These are phyloP conservation scores for Fusarium sp. DNA, from an alignment of 2,329 filamentous ascomycete genomes.

Conservation along the genomic window DNA sequence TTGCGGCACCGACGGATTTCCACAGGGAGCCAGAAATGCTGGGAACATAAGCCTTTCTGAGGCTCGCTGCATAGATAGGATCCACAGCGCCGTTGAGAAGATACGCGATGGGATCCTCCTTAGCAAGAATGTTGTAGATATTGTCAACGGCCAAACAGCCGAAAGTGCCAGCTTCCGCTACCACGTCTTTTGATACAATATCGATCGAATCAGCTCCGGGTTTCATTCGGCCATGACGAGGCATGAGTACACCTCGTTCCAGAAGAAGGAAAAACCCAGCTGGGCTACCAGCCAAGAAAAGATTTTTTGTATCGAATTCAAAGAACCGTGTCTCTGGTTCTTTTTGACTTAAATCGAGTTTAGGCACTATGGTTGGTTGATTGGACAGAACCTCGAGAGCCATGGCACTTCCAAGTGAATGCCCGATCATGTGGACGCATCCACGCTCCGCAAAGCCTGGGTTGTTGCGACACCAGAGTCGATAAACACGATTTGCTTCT, in stretches of 20 bases:
- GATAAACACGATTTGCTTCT: slow-evolving; percentile 96
- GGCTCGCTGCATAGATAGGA: slow-evolving; percentile 78
- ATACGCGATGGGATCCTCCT: slow-evolving; percentile 85
- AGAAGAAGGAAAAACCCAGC: slow-evolving; percentile 93
- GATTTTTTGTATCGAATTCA: slow-evolving; percentile 90
- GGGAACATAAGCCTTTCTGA: slow-evolving; percentile 85
- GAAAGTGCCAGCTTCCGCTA: slow-evolving; percentile 83
- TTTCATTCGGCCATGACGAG: slow-evolving; percentile 81
- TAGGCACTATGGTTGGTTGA: slow-evolving; percentile 81
- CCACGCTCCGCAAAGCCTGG: slow-evolving; percentile 84
- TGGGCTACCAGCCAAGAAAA: slow-evolving; percentile 92
- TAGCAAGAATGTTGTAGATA: slow-evolving; percentile 89
- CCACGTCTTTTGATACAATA: slow-evolving; percentile 68
- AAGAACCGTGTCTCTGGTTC: slow-evolving; percentile 72
- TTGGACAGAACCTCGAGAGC: slow-evolving; percentile 89
- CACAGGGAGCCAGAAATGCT: slow-evolving; percentile 76
- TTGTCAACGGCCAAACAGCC: slow-evolving; percentile 96
- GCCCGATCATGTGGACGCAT: slow-evolving; percentile 90
- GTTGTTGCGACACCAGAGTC: slow-evolving; percentile 94
- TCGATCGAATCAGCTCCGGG: slow-evolving; percentile 78
- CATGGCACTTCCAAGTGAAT: slow-evolving; percentile 96
- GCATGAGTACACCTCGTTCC: slow-evolving; percentile 78
- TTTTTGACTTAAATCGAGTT: slow-evolving; percentile 58
- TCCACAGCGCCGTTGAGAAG: slow-evolving; percentile 93
- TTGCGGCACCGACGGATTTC: slow-evolving; percentile 71